Evolutionary conservation across 257 asterid species (phyloP).

Genomic region (Solanum raphanifolium): DNA sequence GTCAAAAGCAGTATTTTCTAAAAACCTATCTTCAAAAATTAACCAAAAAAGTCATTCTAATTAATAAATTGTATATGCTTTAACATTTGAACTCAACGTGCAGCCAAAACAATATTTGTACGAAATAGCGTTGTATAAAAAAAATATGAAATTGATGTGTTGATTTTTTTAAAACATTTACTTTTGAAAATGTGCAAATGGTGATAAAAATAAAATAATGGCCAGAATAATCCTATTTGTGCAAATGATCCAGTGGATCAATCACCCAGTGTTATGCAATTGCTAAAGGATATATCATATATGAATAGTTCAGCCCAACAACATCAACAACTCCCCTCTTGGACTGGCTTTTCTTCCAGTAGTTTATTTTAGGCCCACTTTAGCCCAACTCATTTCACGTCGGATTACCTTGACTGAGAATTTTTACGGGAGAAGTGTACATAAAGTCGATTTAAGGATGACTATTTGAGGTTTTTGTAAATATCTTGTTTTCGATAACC

Average conservation of each 20-base stretch:
- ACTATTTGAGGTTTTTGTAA: not conserved
- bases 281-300: not conserved
- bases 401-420: rapidly evolving
- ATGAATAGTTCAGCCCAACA: not conserved
- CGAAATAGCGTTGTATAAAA: not conserved
- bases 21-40: not conserved
- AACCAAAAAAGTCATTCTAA: not conserved
- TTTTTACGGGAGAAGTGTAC: not conserved
- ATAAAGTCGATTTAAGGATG: not conserved
- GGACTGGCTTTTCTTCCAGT: not conserved
- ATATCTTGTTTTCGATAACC: rapidly evolving
- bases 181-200: not conserved
- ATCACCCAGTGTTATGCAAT: too few species aligned
- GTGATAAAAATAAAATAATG: not conserved
- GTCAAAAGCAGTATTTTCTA: not conserved
- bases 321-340: not conserved
- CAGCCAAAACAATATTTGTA: not conserved
- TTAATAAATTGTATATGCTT: not conserved
- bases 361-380: not conserved
- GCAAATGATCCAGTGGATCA: not conserved
- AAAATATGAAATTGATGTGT: not conserved
- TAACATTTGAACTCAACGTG: not conserved
- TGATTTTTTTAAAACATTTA: not conserved
- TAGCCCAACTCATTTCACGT: not conserved
- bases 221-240: not conserved